Percentiles rank a stretch among this genome's conserved stretches.
These are phyloP conservation scores for Magnaporthiopsis poae DNA, from an alignment of 2,329 filamentous ascomycete genomes.

Conservation along the genomic window DNA sequence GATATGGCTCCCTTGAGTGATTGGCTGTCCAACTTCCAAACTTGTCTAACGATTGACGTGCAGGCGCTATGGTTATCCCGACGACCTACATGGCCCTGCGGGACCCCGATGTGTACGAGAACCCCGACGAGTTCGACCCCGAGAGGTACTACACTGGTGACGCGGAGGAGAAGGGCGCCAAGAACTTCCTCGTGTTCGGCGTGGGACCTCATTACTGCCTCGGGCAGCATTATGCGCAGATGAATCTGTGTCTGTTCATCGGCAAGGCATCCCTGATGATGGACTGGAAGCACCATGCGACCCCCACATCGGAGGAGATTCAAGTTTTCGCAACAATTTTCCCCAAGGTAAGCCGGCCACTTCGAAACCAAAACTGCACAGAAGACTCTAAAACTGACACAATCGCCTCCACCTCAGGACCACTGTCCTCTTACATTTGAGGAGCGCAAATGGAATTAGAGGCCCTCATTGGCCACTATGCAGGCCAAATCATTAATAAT, in stretches of 20 bases:
- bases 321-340: conserved; percentile 98
- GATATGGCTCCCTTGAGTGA: background rate
- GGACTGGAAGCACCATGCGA: conserved; percentile 83
- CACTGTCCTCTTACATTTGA: conserved; percentile 72
- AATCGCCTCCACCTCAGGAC: conserved; percentile 45
- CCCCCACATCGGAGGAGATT: conserved; percentile 79
- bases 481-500: background rate
- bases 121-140: conserved; percentile 80
- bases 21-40: no score
- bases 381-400: conserved; percentile 16
- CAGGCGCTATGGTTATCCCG: conserved; percentile 84
- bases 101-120: conserved; percentile 83
- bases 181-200: conserved; percentile 96
- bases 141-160: conserved; percentile 85
- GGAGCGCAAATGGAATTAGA: conserved; percentile 33
- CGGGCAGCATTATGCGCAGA: conserved; percentile 81
- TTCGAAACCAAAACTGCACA: conserved; percentile 6
- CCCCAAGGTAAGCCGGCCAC: conserved; percentile 61
- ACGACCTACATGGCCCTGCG: conserved; percentile 84
- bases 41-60: background rate
- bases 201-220: conserved; percentile 94
- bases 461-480: background rate
- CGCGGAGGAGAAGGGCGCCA: conserved; percentile 72
- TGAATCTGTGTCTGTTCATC: conserved; percentile 80
- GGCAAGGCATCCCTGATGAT: conserved; percentile 80